These are phyloP conservation scores for Nakazawaea pomicola DNA, from an alignment of 805 yeast species.

Conservation along the genomic window DNA sequence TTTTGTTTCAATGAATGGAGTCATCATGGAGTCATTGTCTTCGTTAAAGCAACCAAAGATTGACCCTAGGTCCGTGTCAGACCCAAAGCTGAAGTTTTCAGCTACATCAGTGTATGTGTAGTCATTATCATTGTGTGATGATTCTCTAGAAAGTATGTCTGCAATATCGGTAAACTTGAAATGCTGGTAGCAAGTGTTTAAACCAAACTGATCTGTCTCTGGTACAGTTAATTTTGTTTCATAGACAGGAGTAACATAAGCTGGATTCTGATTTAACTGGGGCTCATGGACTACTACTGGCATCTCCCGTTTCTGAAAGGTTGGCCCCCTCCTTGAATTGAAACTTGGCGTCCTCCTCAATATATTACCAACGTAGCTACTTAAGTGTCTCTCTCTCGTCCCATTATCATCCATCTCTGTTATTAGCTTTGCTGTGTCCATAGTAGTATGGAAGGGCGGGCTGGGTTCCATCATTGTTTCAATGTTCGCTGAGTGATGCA, in stretches of 20 bases:
- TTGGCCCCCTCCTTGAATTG: background rate
- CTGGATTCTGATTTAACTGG: no score
- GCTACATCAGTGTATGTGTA: background rate
- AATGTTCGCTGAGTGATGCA: no score
- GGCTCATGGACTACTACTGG: no score
- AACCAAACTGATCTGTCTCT: background rate
- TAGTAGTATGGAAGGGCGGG: no score
- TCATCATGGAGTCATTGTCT: no score
- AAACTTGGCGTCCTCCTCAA: background rate
- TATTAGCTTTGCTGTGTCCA: no score
- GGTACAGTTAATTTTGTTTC: background rate
- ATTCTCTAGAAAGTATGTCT: background rate
- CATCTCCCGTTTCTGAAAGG: no score
- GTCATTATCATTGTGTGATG: background rate
- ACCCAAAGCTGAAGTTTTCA: background rate
- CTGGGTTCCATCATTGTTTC: no score
- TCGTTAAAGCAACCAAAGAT: no score
- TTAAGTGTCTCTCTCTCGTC: background rate
- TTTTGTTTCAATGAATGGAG: no score
- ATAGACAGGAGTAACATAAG: background rate
- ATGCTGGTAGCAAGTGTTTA: constrained; percentile 2
- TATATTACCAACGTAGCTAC: background rate
- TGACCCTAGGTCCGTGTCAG: no score
- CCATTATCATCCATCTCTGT: no score
- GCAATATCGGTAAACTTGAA: constrained; percentile 1